Evolutionary conservation across 352 stramenopile species (phyloP).

Genomic region (Globisporangium mamillatum): DNA sequence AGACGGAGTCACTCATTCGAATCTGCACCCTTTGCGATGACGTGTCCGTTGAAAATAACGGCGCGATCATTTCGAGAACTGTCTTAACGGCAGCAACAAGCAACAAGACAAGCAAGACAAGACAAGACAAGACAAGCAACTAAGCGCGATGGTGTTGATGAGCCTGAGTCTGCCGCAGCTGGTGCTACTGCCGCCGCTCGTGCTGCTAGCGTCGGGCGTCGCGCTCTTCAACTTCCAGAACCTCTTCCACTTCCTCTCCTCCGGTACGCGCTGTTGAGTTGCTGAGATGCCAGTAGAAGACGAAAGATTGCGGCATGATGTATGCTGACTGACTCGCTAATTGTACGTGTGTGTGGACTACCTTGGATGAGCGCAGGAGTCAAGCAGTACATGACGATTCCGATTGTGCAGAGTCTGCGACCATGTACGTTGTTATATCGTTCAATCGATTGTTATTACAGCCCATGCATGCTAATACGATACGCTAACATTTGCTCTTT

Average conservation of each 20-base stretch:
- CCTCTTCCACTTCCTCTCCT: conserved; percentile 59
- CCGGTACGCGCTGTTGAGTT: conserved; percentile 30
- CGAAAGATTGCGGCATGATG: not conserved
- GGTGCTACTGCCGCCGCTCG: conserved; percentile 64
- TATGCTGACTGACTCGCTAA: not conserved
- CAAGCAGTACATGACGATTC: conserved; percentile 67
- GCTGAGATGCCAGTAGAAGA: not conserved
- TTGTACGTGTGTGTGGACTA: not conserved
- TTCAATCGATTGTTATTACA: not conserved
- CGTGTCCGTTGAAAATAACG: not conserved
- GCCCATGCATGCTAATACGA: not conserved
- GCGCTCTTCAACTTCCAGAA: conserved; percentile 85
- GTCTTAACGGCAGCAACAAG: not conserved
- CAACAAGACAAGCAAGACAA: not conserved
- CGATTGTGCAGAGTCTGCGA: conserved; percentile 47
- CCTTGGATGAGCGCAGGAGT: conserved; percentile 32
- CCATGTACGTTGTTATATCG: conserved; percentile 35
- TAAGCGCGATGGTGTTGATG: conserved; percentile 34
- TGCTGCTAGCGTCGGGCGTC: conserved; percentile 61
- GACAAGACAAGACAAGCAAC: not conserved
- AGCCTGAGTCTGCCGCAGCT: conserved; percentile 54
- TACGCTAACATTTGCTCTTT: not conserved
- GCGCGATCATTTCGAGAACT: conserved; percentile 1
- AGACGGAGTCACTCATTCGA: too few species aligned
- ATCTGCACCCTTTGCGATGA: not conserved